Evolutionary conservation across 108 stramenopile species (phyloP).

Genomic region (Hondaea fermentalgiana): DNA sequence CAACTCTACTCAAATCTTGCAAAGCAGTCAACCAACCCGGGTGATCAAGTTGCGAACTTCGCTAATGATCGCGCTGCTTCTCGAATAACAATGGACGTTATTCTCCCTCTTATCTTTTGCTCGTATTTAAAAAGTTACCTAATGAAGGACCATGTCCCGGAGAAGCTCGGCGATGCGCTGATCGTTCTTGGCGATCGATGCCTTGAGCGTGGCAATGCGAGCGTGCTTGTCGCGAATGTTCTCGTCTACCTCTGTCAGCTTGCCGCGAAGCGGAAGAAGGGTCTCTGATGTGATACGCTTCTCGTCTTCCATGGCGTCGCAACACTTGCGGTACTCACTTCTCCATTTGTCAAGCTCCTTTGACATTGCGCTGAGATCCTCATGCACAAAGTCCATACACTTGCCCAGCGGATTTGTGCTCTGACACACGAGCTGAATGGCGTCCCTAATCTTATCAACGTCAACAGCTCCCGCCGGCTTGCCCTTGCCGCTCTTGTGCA

Average conservation of each 20-base stretch:
- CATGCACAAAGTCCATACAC: constrained; percentile 57
- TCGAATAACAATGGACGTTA: too few relatives aligned
- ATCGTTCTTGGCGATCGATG: background rate
- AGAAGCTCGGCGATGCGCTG: constrained; percentile 5
- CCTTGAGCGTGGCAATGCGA: background rate
- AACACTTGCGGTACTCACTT: constrained; percentile 22
- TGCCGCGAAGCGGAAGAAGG: constrained; percentile 36
- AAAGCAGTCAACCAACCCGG: too few relatives aligned
- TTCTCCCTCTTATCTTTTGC: too few relatives aligned
- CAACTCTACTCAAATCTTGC: too few relatives aligned
- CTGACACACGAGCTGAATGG: constrained; percentile 58
- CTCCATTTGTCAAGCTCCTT: constrained; percentile 52
- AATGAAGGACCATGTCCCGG: constrained; percentile 11
- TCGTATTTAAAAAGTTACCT: too few relatives aligned
- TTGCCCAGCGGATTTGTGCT: constrained; percentile 57
- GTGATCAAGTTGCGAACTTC: too few relatives aligned
- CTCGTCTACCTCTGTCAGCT: constrained; percentile 51
- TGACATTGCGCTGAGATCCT: constrained; percentile 51
- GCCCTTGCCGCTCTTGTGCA: background rate
- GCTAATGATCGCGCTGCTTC: too few relatives aligned
- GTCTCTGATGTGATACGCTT: constrained; percentile 20
- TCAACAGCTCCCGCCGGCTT: constrained; percentile 25
- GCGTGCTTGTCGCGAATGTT: constrained; percentile 17
- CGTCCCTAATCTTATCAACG: constrained; percentile 41
- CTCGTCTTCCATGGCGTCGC: constrained; percentile 28